Base-by-base conservation (phyloP, 139 green algal species). In the Chlorella sorokiniana region DNA sequence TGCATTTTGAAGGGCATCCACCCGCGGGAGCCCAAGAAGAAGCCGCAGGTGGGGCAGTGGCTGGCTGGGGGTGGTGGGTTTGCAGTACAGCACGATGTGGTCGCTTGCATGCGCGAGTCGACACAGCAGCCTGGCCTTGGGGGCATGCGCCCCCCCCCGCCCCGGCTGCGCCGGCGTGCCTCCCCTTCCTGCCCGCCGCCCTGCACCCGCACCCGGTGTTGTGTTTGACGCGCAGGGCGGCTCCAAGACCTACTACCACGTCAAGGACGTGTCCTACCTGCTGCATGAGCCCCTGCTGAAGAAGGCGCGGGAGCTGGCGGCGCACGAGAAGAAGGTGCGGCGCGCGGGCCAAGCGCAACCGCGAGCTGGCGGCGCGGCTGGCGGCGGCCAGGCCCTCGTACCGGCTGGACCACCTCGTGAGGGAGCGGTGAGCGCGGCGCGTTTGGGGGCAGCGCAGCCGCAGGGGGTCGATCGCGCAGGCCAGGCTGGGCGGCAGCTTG, bases 1-100 rank as follows among this genome's bases (percentile, higher is more conserved):
- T 99, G 97, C 89, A 99, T 99, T 75, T 88, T 99, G 29, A 99
- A 99, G 86, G 97, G 96, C 73, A 94, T 99, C 37, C 94, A 99
- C 83, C 97, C 97, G 1, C 88, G 97, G 4, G 97, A 99, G 91
- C 97, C 97, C 23, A 97, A 94, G 85, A 98, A 98, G 85, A 99
- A 99, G 86, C 85, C 78, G 33, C 82, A 79, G 73, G 73, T 72
- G 65, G 14, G 1, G 8, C 16, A 0, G 42, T 10, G 87, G 42
- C 22, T n/a, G 27, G 69, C 69, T 31, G 38, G 67, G 14, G 37
- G 7, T 33, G 38, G 37, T 73, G 67, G 1, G 3, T 33, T 33
- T 2, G 37, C 11, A 31, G 8, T n/a, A n/a, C 64, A 71, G 68
- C 68, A 59, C 20, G 18, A 65, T 65, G 56, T 33, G 56, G 18